Evolutionary conservation across 768 basidiomycete species (phyloP).

Genomic region (Trametes elegans): DNA sequence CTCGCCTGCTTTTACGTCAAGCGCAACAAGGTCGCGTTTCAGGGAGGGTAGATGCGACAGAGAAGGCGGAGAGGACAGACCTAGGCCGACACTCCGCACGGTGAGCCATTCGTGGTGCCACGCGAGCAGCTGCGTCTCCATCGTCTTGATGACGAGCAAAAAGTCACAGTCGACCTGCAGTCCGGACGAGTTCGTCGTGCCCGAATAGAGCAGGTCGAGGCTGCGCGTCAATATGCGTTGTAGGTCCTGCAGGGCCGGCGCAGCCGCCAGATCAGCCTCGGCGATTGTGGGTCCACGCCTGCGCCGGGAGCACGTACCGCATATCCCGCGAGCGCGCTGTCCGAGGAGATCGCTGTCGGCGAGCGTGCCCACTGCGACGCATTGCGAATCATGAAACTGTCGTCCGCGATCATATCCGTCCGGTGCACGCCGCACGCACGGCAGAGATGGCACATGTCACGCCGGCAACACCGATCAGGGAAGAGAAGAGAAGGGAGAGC

Average conservation of each 20-base stretch:
- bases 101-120: conserved; percentile 57
- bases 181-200: conserved; percentile 75
- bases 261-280: conserved; percentile 1
- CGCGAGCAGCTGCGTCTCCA: conserved; percentile 72
- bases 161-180: conserved; percentile 85
- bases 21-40: no score
- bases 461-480: conserved; percentile 15
- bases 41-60: neutral
- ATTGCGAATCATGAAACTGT: conserved; percentile 84
- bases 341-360: conserved; percentile 59
- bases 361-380: conserved; percentile 72
- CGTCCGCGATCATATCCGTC: conserved; percentile 11
- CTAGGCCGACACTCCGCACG: conserved; percentile 13
- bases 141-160: conserved; percentile 75
- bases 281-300: neutral
- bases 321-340: conserved; percentile 72
- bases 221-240: conserved; percentile 88
- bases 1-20: conserved; percentile 3
- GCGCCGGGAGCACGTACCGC: conserved; percentile 51
- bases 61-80: neutral
- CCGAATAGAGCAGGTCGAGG: conserved; percentile 87
- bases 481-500: conserved; percentile 3
- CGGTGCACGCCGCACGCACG: neutral
- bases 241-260: conserved; percentile 52
- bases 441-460: neutral